Percentiles rank a stretch among this genome's conserved stretches.
These are phyloP conservation scores for Climacium dendroides DNA, from an alignment of 225 moss, liverwort and hornwort species.

Conservation along the genomic window DNA sequence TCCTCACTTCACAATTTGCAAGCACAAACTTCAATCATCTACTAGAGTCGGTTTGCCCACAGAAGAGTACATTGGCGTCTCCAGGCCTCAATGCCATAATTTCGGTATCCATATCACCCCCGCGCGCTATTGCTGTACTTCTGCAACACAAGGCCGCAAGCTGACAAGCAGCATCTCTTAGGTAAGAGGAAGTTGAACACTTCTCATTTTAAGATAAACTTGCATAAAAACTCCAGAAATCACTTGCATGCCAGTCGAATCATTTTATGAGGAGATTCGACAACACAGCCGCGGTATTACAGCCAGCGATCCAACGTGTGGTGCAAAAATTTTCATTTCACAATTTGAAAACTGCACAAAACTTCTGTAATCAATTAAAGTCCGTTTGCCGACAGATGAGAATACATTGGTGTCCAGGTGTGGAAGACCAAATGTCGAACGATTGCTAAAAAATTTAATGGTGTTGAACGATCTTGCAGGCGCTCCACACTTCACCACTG, in stretches of 20 bases:
- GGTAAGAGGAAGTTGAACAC: background rate
- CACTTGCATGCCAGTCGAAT: background rate
- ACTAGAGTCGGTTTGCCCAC: background rate
- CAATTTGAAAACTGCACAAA: background rate
- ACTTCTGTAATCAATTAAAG: background rate
- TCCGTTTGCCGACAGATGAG: background rate
- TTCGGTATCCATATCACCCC: background rate
- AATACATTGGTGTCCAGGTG: background rate
- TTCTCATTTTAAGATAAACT: background rate
- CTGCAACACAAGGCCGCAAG: background rate
- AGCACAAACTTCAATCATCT: background rate
- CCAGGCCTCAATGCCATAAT: background rate
- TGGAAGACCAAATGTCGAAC: background rate
- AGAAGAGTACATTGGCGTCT: background rate
- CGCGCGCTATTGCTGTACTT: background rate
- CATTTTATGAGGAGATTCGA: background rate
- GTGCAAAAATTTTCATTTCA: background rate
- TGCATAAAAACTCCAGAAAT: background rate
- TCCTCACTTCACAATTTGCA: background rate
- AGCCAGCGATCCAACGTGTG: background rate
- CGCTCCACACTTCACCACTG: background rate
- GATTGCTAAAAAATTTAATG: background rate
- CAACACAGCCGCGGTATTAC: background rate
- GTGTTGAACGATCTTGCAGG: background rate
- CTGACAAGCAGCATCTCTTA: background rate